phyloP scores from a whole-genome alignment of 2,329 filamentous ascomycete genomes.

The Didymella lethalis region DNA sequence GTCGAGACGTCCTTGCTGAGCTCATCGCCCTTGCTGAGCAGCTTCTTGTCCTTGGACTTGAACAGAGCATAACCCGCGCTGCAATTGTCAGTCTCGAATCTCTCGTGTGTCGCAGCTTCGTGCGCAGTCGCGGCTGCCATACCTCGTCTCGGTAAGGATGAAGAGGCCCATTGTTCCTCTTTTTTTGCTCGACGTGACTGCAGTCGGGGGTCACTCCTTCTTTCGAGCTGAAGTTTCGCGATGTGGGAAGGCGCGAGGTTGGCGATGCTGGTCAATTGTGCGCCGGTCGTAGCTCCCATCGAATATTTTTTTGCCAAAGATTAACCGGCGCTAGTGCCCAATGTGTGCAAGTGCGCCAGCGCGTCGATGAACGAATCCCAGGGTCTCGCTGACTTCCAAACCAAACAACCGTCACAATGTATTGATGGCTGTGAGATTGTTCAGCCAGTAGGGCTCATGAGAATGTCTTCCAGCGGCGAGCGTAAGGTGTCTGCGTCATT shows the following conservation, averaged over 20 bases:
- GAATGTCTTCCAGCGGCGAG: constrained; percentile 35
- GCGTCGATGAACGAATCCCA: constrained; percentile 3
- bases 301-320: constrained; percentile 20
- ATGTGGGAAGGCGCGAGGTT: constrained; percentile 26
- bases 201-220: constrained; percentile 17
- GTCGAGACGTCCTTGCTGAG: constrained; percentile 83
- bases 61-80: constrained; percentile 97
- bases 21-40: constrained; percentile 82
- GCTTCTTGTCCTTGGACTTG: constrained; percentile 98
- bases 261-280: constrained; percentile 29
- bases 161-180: constrained; percentile 53
- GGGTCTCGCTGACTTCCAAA: constrained; percentile 1
- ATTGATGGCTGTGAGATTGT: not conserved
- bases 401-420: not conserved
- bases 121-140: constrained; percentile 20
- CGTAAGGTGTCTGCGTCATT: constrained; percentile 45
- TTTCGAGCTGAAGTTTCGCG: constrained; percentile 25
- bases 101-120: constrained; percentile 13
- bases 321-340: constrained; percentile 7
- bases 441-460: constrained; percentile 7
- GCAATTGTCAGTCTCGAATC: constrained; percentile 53
- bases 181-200: constrained; percentile 18
- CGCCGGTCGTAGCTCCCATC: constrained; percentile 12
- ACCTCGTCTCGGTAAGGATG: constrained; percentile 49
- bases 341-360: constrained; percentile 7